phyloP scores from a whole-genome alignment of 495 filamentous ascomycete species.

The Podospora anserina region DNA sequence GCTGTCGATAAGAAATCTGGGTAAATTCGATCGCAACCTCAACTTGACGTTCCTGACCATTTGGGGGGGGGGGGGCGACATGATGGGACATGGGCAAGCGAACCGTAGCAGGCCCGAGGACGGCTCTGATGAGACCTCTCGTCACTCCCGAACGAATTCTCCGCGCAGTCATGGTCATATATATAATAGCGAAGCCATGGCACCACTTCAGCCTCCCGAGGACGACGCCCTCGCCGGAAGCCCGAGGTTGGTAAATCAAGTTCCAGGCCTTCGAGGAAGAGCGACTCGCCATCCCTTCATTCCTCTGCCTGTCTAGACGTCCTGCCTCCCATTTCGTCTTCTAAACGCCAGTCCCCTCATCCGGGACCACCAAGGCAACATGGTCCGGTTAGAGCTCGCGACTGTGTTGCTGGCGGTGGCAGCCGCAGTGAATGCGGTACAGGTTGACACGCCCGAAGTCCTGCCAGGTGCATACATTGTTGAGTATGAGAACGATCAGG shows the following conservation, averaged over 20 bases:
- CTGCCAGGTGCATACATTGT: conserved; percentile 49
- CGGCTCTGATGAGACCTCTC: background rate
- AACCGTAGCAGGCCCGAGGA: background rate
- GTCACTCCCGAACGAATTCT: background rate
- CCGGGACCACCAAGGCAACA: conserved; percentile 10
- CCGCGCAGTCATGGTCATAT: background rate
- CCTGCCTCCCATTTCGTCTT: background rate
- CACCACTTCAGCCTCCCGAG: conserved; percentile 2
- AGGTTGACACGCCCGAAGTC: conserved; percentile 22
- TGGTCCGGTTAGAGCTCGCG: conserved; percentile 28
- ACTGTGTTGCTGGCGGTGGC: conserved; percentile 37
- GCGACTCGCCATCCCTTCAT: conserved; percentile 8
- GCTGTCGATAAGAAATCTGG: conserved; percentile 30
- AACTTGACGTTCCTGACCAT: conserved; percentile 11
- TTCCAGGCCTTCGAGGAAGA: background rate
- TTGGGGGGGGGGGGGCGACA: background rate
- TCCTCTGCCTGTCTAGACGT: conserved; percentile 1
- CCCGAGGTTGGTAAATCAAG: background rate
- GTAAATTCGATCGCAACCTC: conserved; percentile 32
- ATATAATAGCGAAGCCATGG: conserved; percentile 20
- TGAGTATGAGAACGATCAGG: conserved; percentile 46
- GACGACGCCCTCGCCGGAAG: conserved; percentile 3
- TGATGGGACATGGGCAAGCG: conserved; percentile 3
- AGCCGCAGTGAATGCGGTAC: conserved; percentile 28
- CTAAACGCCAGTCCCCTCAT: background rate